Conservation (phyloP, 139 green algal species). For the Micractinium conductrix region DNA sequence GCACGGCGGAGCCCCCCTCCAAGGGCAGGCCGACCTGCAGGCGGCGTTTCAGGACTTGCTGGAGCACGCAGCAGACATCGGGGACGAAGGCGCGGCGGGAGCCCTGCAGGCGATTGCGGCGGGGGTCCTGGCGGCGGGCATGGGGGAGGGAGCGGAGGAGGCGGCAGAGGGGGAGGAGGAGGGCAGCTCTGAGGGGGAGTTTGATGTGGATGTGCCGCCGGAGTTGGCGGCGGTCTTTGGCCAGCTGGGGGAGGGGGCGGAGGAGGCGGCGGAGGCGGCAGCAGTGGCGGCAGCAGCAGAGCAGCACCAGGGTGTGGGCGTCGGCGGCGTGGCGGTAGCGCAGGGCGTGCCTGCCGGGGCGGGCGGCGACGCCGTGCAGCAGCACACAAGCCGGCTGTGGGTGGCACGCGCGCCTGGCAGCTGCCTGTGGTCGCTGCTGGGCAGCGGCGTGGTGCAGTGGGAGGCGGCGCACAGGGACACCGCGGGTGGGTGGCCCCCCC, state of each 20-base stretch:
- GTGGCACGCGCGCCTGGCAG: not conserved
- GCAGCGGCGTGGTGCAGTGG: constrained; percentile 25
- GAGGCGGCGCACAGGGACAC: constrained; percentile 9
- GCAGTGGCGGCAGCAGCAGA: not conserved
- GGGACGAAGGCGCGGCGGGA: not conserved
- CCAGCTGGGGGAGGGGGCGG: not conserved
- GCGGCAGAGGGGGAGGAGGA: not conserved
- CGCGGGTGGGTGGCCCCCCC: no score
- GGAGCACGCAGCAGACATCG: not conserved
- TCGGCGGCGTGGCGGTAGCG: not conserved
- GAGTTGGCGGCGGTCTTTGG: not conserved
- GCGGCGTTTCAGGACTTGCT: not conserved
- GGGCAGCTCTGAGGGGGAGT: constrained; percentile 1
- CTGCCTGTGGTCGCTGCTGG: constrained; percentile 29
- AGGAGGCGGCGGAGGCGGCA: not conserved
- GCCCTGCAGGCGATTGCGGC: not conserved
- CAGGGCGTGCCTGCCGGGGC: not conserved
- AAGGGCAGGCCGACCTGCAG: no score
- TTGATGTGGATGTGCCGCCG: not conserved
- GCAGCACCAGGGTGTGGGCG: not conserved
- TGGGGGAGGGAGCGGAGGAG: not conserved
- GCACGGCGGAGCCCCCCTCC: not conserved
- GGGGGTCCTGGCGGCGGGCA: not conserved
- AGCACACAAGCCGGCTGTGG: constrained; percentile 10
- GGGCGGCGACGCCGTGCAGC: not conserved